A percentile compares a stretch with the other conserved stretches of the same genome.
Conservation (phyloP, 192 early-diverging fungal species). For the Fimicolochytrium jonesii region DNA sequence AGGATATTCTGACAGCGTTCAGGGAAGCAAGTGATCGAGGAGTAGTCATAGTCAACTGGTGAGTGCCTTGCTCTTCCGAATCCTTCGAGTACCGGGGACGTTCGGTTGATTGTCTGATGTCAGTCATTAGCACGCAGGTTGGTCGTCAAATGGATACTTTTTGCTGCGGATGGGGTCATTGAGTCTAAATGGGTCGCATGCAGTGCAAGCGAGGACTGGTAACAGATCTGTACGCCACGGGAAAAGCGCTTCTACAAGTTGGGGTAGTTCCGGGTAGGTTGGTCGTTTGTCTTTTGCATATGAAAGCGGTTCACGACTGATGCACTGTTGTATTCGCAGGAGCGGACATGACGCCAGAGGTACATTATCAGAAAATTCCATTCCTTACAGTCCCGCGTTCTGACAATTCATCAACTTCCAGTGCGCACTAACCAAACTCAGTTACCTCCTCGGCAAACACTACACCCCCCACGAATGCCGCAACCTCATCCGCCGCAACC, state of each 20-base stretch:
- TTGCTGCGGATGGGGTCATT: too few species aligned
- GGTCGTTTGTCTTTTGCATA: too few species aligned
- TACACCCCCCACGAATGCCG: constrained; percentile 68
- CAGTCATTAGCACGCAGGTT: constrained; percentile 10
- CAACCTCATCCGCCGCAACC: constrained; percentile 71
- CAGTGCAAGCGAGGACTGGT: constrained; percentile 77
- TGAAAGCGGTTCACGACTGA: too few species aligned
- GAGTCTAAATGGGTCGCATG: neutral
- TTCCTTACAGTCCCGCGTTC: neutral
- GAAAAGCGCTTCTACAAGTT: constrained; percentile 72
- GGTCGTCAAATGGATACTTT: too few species aligned
- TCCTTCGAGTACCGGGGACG: too few species aligned
- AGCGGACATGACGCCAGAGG: constrained; percentile 91
- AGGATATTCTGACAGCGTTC: constrained; percentile 78
- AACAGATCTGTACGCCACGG: constrained; percentile 86
- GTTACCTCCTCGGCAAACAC: constrained; percentile 78
- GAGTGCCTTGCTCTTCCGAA: too few species aligned
- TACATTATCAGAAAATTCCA: constrained; percentile 14
- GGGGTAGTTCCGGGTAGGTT: constrained; percentile 73
- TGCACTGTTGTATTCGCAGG: neutral
- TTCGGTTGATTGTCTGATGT: too few species aligned
- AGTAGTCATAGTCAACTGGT: constrained; percentile 93
- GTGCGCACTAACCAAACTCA: constrained; percentile 94
- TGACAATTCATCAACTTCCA: constrained; percentile 9
- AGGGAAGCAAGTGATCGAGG: constrained; percentile 86